Conservation (phyloP, 2,329 filamentous ascomycete genomes). For the Ophiosphaerella herpotricha region DNA sequence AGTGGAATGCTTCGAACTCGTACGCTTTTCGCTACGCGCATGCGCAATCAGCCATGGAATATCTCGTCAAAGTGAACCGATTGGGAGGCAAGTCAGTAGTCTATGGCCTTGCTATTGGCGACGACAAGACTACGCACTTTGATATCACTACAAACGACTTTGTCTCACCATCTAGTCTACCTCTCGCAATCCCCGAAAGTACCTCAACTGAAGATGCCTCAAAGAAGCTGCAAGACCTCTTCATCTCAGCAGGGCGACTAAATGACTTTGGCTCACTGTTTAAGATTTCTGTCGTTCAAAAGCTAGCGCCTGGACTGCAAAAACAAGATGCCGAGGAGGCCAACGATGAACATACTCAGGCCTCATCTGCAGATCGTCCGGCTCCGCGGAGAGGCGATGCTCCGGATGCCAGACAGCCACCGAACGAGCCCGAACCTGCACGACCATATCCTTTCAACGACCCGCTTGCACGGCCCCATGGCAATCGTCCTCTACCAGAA, state of each 20-base stretch:
- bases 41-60: conserved; percentile 81
- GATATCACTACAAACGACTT: conserved; percentile 78
- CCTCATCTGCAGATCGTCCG: conserved; percentile 50
- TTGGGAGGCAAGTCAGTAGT: conserved; percentile 85
- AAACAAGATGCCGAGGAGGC: conserved; percentile 77
- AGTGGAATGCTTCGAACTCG: conserved; percentile 78
- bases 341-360: conserved; percentile 16
- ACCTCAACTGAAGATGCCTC: conserved; percentile 52
- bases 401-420: conserved; percentile 55
- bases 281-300: conserved; percentile 81
- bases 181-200: conserved; percentile 55
- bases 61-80: conserved; percentile 78
- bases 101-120: conserved; percentile 75
- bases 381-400: conserved; percentile 32
- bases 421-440: conserved; percentile 61
- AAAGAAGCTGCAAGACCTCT: conserved; percentile 60
- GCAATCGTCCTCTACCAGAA: conserved; percentile 71
- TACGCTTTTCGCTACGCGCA: conserved; percentile 88
- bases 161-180: conserved; percentile 66
- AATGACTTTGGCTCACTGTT: conserved; percentile 70
- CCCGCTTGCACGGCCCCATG: conserved; percentile 63
- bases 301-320: conserved; percentile 74
- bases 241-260: conserved; percentile 74
- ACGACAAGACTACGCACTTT: conserved; percentile 79
- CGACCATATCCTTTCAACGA: conserved; percentile 71